Evolutionary conservation across 2,329 filamentous ascomycete species (phyloP).

Genomic region (Colletotrichum aenigma): DNA sequence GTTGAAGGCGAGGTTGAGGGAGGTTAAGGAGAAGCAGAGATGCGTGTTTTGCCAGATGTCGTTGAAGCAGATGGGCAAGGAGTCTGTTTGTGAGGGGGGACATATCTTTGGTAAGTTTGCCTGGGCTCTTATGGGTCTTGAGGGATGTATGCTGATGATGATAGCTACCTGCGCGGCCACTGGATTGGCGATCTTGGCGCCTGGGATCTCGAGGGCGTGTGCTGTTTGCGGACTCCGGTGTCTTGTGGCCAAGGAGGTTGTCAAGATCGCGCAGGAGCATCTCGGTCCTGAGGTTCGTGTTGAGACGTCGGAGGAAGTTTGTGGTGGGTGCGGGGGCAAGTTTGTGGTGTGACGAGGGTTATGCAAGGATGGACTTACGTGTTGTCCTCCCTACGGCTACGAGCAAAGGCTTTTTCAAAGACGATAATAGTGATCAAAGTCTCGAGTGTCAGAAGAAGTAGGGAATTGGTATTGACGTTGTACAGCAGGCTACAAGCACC

Average conservation of each 20-base stretch:
- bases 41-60: slow-evolving; percentile 53
- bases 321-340: slow-evolving; percentile 46
- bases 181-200: slow-evolving; percentile 57
- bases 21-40: slow-evolving; percentile 35
- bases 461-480: accelerated
- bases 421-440: neutral
- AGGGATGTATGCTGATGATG: neutral
- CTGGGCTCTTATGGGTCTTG: neutral
- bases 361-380: neutral
- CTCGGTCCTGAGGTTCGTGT: slow-evolving; percentile 30
- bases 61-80: slow-evolving; percentile 34
- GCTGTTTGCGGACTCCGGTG: slow-evolving; percentile 59
- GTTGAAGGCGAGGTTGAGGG: slow-evolving; percentile 42
- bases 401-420: neutral
- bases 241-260: slow-evolving; percentile 48
- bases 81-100: slow-evolving; percentile 42
- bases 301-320: slow-evolving; percentile 36
- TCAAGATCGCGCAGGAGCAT: slow-evolving; percentile 33
- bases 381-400: neutral
- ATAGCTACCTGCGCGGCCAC: slow-evolving; percentile 58
- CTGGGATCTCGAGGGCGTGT: slow-evolving; percentile 58
- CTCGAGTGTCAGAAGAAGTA: accelerated
- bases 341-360: slow-evolving; percentile 36
- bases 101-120: slow-evolving; percentile 44
- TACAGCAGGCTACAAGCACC: accelerated